Evolutionary conservation across 192 early-diverging fungal species (phyloP).

Genomic region (Rhizophagus prolifer): DNA sequence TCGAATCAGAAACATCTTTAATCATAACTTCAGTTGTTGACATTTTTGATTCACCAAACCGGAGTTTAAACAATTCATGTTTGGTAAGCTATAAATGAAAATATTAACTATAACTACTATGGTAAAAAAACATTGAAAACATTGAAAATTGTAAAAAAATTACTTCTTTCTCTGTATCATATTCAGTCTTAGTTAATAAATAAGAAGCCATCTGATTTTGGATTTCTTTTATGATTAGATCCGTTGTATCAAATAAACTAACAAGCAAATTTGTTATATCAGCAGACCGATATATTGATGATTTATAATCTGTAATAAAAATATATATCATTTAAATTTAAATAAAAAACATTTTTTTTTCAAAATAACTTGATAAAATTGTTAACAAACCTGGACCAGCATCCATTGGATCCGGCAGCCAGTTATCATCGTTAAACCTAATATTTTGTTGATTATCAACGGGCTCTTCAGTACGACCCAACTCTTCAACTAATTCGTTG

Average conservation of each 20-base stretch:
- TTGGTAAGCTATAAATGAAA: constrained; percentile 49
- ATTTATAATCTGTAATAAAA: constrained; percentile 28
- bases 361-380: background rate
- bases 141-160: background rate
- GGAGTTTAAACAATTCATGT: constrained; percentile 72
- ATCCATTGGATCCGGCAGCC: constrained; percentile 66
- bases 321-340: background rate
- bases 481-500: constrained; percentile 49
- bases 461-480: constrained; percentile 30
- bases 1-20: constrained; percentile 74
- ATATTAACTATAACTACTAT: background rate
- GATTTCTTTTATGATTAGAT: constrained; percentile 72
- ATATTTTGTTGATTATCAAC: constrained; percentile 52
- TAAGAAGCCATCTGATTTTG: constrained; percentile 55
- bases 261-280: constrained; percentile 71
- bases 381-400: constrained; percentile 44
- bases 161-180: constrained; percentile 59
- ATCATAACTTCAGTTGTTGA: constrained; percentile 79
- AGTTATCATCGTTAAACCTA: constrained; percentile 43
- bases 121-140: background rate
- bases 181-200: constrained; percentile 50
- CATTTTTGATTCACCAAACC: constrained; percentile 64
- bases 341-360: background rate
- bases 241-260: constrained; percentile 67
- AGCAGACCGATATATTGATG: constrained; percentile 32